A percentile compares a stretch with the other conserved stretches of the same genome.
Conservation (phyloP, 1,284 basidiomycete genomes). For the Cutaneotrichosporon sp. region DNA sequence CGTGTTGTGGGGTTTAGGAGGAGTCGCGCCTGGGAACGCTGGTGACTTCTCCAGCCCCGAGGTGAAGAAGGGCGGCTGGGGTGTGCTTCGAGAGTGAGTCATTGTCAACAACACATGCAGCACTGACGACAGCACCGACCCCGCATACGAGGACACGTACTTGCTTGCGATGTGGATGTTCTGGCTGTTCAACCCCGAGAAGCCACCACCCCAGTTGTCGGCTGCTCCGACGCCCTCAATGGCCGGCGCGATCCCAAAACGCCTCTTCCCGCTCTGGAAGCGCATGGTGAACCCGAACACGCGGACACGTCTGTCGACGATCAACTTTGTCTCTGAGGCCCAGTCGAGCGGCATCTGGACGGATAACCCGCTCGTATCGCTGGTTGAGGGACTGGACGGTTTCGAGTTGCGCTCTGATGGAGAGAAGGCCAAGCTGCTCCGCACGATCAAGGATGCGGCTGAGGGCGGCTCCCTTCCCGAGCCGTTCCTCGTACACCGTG, state of each 20-base stretch:
- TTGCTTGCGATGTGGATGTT: slow-evolving; percentile 81
- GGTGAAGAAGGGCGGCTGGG: slow-evolving; percentile 87
- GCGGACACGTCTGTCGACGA: slow-evolving; percentile 71
- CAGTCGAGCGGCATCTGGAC: slow-evolving; percentile 75
- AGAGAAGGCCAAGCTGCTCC: slow-evolving; percentile 75
- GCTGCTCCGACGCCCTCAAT: slow-evolving; percentile 68
- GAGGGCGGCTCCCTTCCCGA: slow-evolving; percentile 68
- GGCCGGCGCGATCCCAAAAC: slow-evolving; percentile 72
- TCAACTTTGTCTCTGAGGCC: slow-evolving; percentile 75
- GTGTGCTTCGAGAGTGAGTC: slow-evolving; percentile 72
- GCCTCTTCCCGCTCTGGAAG: slow-evolving; percentile 79
- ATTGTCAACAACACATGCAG: not conserved
- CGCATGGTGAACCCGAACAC: slow-evolving; percentile 84
- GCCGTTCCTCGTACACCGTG: slow-evolving; percentile 80
- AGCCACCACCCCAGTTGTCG: slow-evolving; percentile 65
- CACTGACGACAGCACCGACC: slow-evolving; percentile 61
- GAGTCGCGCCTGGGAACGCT: slow-evolving; percentile 63
- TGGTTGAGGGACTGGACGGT: slow-evolving; percentile 81
- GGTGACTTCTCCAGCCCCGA: slow-evolving; percentile 71
- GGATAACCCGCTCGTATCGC: slow-evolving; percentile 77
- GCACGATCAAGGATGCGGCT: slow-evolving; percentile 74
- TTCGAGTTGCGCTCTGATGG: slow-evolving; percentile 80
- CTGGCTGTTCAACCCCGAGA: slow-evolving; percentile 76
- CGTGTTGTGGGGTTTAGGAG: slow-evolving; percentile 65
- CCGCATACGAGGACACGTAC: slow-evolving; percentile 76